Base-by-base conservation (phyloP, 495 filamentous ascomycete genomes). In the Neohortaea acidophila region DNA sequence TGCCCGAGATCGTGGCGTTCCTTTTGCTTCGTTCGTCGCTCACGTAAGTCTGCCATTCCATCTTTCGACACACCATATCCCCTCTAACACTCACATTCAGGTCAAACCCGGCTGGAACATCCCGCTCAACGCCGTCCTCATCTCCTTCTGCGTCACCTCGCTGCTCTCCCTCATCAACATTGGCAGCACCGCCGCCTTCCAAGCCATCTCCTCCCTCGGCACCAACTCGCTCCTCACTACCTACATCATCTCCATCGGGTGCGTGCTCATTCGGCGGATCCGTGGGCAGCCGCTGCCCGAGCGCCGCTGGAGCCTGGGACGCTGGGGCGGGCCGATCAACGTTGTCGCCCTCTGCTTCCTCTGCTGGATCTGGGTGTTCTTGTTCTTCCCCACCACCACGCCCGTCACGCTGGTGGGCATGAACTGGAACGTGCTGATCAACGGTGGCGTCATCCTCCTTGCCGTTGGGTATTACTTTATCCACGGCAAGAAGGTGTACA, bases 81-180 rank as follows among this genome's bases (percentile, higher is more conserved):
- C 7, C 7, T 15, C 11, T 9, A 17, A 9, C 6, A 32, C 7
- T 6, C 7, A 32, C 29, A 8, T n/a, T 18, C 21, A 18, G 29
- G 40, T 36, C 34, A 7, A 19, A 4, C 23, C 28, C 22, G 9
- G 22, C 29, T 41, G 26, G 30, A 37, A 66, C 47, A 60, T 49
- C 10, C 45, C 45, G 11, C 8, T 42, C n/a, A 41, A 41, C 19
- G 43, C 43, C 13, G 28, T 43, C 13, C 1, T 39, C 10, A 18
- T 41, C 23, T 21, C 30, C 21, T 24, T 38, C 25, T 27, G 10
- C 21, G 15, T 33, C 15, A 21, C n/a, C 2, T 29, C 18, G 8
- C 20, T 44, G 14, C 56, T 79, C 0, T 70, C 70, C 0, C 52
- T 75, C 17, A 74, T 79, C 53, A 75, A 73, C 48, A 64, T 79